Base-by-base conservation (phyloP, 2,329 filamentous ascomycete species). In the Myriosclerotinia duriaeana region DNA sequence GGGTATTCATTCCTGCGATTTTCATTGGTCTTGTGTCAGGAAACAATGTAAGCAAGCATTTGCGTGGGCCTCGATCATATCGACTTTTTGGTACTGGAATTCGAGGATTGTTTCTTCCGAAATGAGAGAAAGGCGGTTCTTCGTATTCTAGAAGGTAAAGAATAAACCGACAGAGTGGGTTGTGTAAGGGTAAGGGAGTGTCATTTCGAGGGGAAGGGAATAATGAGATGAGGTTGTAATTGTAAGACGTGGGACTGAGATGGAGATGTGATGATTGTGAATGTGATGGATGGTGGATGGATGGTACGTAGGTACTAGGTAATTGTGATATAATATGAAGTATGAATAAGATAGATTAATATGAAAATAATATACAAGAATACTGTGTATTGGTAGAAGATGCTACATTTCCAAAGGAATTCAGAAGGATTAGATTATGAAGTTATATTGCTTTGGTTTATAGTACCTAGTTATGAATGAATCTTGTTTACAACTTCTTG, bases 101-200 rank as follows among this genome's bases (percentile, higher is more conserved):
- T 22, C 20, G 56, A 50, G 15, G 17, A 9, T 2, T 4, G 22
- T 22, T 22, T 17, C 7, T 48, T 60, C 56, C 56, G 42, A 60
- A 60, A 60, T 60, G 56, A 60, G 56, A 8, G n/a, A n/a, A 60
- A 38, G 3, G 36, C 56, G 56, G 30, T 48, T 60, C 56, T 60
- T 60, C 56, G 56, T 60, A 60, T 60, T 60, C 56, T 60, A 50
- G 56, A 60, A 60, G 56, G 30, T 11, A 22, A 36, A 38, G 56
- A 59, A 36, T n/a, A n/a, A 59, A 36, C 56, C 56, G 56, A 42
- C 42, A 59, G 56, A 59, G 56, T 59, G 56, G 56, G 26, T 59
- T 59, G 42, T 48, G 56, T 59, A 22, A 46, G 56, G 30, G 20
- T 7, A 6, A 42, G 17, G 36, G 38, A 42, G 26, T 59, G 56